Evolutionary conservation across 1,284 basidiomycete genomes (phyloP).

Genomic region (Marasmius sp.): DNA sequence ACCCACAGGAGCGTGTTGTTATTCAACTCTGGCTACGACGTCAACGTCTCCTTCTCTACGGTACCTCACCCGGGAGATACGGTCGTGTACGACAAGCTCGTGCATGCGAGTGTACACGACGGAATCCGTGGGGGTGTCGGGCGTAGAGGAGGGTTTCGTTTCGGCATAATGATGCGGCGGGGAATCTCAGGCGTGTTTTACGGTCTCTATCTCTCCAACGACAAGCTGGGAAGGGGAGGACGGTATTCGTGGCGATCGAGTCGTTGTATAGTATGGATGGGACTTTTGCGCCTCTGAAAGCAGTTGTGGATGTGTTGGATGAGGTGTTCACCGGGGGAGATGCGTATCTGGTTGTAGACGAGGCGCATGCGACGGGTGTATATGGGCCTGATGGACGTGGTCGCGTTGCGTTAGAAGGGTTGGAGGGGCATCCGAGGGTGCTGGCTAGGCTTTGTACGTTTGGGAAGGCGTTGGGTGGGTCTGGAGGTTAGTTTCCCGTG

Average conservation of each 20-base stretch:
- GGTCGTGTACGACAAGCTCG: conserved; percentile 84
- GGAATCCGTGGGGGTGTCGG: conserved; percentile 78
- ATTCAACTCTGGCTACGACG: conserved; percentile 96
- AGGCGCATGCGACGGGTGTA: conserved; percentile 85
- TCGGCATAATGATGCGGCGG: conserved; percentile 75
- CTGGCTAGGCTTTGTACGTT: conserved; percentile 66
- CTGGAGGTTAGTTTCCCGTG: conserved; percentile 65
- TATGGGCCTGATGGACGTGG: conserved; percentile 85
- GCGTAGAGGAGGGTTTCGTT: conserved; percentile 47
- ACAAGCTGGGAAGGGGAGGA: too few relatives aligned
- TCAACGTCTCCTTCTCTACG: conserved; percentile 84
- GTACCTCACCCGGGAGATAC: conserved; percentile 81
- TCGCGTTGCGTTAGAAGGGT: conserved; percentile 58
- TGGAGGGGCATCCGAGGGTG: conserved; percentile 52
- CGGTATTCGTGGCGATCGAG: conserved; percentile 81
- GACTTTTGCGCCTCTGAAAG: too few relatives aligned
- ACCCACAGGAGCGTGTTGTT: conserved; percentile 53
- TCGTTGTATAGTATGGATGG: too few relatives aligned
- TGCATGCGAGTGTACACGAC: conserved; percentile 93
- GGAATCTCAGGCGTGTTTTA: conserved; percentile 35
- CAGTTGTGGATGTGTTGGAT: too few relatives aligned
- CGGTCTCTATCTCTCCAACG: too few relatives aligned
- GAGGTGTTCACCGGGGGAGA: conserved; percentile 64
- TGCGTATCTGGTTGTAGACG: conserved; percentile 79
- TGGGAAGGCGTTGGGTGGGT: conserved; percentile 57